Conservation (phyloP, 169 alveolate species). For the Cryptosporidium bovis region DNA sequence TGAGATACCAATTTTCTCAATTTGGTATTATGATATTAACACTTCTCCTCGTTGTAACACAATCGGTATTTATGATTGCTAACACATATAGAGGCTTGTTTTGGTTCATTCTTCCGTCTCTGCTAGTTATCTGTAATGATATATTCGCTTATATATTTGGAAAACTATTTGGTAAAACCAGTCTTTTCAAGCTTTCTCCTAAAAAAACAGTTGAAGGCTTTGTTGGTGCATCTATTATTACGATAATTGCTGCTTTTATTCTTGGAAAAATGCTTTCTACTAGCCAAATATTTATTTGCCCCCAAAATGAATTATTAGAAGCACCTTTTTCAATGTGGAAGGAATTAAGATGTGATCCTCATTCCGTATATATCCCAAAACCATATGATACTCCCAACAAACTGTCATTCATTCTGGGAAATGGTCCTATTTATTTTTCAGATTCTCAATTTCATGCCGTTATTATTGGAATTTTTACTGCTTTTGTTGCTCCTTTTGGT, state of each 20-base stretch:
- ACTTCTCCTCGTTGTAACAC: slow-evolving; percentile 84
- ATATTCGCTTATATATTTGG: slow-evolving; percentile 96
- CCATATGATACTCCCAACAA: slow-evolving; percentile 74
- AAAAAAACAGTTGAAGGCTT: slow-evolving; percentile 99
- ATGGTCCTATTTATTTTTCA: slow-evolving; percentile 71
- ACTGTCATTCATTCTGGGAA: slow-evolving; percentile 37
- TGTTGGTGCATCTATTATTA: slow-evolving; percentile 90
- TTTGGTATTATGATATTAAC: slow-evolving; percentile 88
- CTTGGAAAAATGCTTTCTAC: slow-evolving; percentile 80
- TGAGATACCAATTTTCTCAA: slow-evolving; percentile 93
- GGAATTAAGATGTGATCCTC: slow-evolving; percentile 77
- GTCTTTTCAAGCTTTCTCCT: slow-evolving; percentile 95
- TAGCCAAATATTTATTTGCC: slow-evolving; percentile 88
- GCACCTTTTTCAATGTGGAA: slow-evolving; percentile 86
- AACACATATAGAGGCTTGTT: slow-evolving; percentile 93
- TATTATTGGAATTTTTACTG: slow-evolving; percentile 94
- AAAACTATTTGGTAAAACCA: slow-evolving; percentile 92
- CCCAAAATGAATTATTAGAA: slow-evolving; percentile 83
- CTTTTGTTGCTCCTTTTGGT: slow-evolving; percentile 98
- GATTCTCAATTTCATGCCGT: slow-evolving; percentile 90
- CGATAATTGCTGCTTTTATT: slow-evolving; percentile 80
- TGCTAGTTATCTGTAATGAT: slow-evolving; percentile 94
- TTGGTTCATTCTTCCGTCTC: slow-evolving; percentile 96
- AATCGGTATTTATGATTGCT: slow-evolving; percentile 85
- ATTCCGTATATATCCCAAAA: slow-evolving; percentile 69